phyloP scores from a whole-genome alignment of 2,329 filamentous ascomycete species.

The Verticillium zaregamsianum region DNA sequence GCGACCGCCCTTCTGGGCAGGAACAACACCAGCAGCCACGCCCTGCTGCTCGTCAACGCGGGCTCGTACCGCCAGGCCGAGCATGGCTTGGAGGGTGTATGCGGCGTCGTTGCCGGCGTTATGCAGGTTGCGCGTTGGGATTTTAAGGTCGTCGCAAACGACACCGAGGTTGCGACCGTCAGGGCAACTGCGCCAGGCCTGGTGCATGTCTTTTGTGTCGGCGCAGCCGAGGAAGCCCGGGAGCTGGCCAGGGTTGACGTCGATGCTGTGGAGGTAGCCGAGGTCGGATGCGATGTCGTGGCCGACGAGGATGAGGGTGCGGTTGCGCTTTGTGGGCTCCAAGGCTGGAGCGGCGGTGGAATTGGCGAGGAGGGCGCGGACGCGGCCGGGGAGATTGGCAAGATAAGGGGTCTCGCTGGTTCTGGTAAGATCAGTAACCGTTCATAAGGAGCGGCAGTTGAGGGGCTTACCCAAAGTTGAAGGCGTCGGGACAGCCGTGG shows the following conservation, averaged over 20 bases:
- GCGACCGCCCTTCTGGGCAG: not conserved
- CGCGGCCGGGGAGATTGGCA: slow-evolving; percentile 24
- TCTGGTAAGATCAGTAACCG: not conserved
- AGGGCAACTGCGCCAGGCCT: slow-evolving; percentile 50
- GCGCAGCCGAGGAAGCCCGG: slow-evolving; percentile 57
- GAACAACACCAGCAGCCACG: too few relatives aligned
- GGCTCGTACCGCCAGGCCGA: slow-evolving; percentile 17
- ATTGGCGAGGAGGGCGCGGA: slow-evolving; percentile 33
- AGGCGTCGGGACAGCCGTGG: slow-evolving; percentile 66
- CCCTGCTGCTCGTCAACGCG: not conserved
- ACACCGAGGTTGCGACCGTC: slow-evolving; percentile 52
- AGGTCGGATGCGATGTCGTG: slow-evolving; percentile 66
- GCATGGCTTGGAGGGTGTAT: slow-evolving; percentile 15
- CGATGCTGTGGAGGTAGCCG: slow-evolving; percentile 45
- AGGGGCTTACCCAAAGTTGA: slow-evolving; percentile 68
- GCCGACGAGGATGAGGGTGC: slow-evolving; percentile 68
- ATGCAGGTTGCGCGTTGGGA: slow-evolving; percentile 10
- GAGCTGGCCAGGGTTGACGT: slow-evolving; percentile 50
- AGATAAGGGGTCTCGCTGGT: slow-evolving; percentile 35
- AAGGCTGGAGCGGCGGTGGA: not conserved
- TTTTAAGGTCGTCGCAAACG: slow-evolving; percentile 44
- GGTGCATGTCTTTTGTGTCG: slow-evolving; percentile 72
- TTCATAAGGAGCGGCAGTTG: not conserved
- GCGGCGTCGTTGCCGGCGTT: slow-evolving; percentile 14
- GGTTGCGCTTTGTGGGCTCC: slow-evolving; percentile 19